phyloP scores from a whole-genome alignment of 176 grass and related monocot species.

The Triticum urartu region DNA sequence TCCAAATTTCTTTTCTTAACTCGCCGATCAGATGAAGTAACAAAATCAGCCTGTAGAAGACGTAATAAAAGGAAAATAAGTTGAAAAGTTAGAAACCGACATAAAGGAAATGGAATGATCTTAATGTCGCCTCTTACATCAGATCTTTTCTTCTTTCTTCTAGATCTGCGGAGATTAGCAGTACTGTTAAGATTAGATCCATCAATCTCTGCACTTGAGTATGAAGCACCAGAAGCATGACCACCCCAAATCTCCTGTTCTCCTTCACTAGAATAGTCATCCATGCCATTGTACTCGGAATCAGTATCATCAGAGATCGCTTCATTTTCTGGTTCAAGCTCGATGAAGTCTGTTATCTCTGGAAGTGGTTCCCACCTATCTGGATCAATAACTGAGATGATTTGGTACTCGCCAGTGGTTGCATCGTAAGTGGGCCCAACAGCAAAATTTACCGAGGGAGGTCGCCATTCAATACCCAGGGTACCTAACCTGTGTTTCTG shows the following conservation, averaged over 20 bases:
- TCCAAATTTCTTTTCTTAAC: slow-evolving; percentile 80
- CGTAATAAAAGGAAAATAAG: slow-evolving; percentile 24
- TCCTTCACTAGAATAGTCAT: slow-evolving; percentile 71
- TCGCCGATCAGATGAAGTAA: slow-evolving; percentile 86
- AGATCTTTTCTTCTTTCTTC: slow-evolving; percentile 70
- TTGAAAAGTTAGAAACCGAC: neutral
- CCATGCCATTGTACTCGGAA: slow-evolving; percentile 91
- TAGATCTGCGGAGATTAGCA: slow-evolving; percentile 62
- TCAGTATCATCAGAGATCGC: slow-evolving; percentile 85
- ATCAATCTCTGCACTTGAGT: slow-evolving; percentile 57
- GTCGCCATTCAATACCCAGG: slow-evolving; percentile 86
- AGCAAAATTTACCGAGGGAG: slow-evolving; percentile 78
- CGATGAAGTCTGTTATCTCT: slow-evolving; percentile 73
- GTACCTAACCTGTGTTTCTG: slow-evolving; percentile 79
- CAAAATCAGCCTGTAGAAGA: slow-evolving; percentile 58
- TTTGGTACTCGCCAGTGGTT: slow-evolving; percentile 87
- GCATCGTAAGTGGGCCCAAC: slow-evolving; percentile 91
- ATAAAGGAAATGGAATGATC: slow-evolving; percentile 9
- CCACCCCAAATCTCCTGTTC: slow-evolving; percentile 64
- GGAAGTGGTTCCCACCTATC: slow-evolving; percentile 96
- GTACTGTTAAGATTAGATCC: slow-evolving; percentile 38
- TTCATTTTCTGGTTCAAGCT: slow-evolving; percentile 81
- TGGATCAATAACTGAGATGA: slow-evolving; percentile 76
- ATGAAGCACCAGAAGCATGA: slow-evolving; percentile 58
- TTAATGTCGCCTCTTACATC: slow-evolving; percentile 47